These are phyloP conservation scores for Apiospora rasikravindrae DNA, from an alignment of 2,329 filamentous ascomycete species.

Conservation along the genomic window DNA sequence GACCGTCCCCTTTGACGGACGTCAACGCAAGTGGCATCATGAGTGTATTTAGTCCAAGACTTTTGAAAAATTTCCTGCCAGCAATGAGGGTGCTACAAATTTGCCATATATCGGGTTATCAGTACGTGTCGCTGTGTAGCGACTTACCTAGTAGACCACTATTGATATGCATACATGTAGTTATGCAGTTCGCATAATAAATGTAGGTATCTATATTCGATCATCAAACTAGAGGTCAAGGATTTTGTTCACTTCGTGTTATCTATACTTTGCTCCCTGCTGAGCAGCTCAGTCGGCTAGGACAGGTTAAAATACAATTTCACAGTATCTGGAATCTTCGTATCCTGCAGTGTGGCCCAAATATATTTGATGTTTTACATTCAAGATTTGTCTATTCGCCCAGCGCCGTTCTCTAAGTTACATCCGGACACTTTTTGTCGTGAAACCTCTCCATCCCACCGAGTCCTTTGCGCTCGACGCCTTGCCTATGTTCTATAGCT, in stretches of 20 bases:
- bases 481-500: conserved; percentile 20
- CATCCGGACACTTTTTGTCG: conserved; percentile 11
- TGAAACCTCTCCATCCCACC: conserved; percentile 14
- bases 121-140: no score
- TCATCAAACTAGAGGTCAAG: no score
- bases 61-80: not conserved
- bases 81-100: not conserved
- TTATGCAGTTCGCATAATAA: no score
- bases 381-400: conserved; percentile 17
- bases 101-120: not conserved
- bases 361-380: not conserved
- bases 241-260: no score
- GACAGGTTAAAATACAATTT: not conserved
- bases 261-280: no score
- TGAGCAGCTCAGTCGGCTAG: no score
- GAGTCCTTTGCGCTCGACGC: conserved; percentile 15
- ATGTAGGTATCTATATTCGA: no score
- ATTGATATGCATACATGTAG: no score
- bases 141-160: no score
- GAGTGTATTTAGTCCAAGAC: not conserved
- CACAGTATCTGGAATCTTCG: not conserved
- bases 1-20: not conserved
- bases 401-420: conserved; percentile 22
- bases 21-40: not conserved
- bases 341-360: not conserved